Evolutionary conservation across 768 basidiomycete species (phyloP).

Genomic region (Hygrocybe punicea): DNA sequence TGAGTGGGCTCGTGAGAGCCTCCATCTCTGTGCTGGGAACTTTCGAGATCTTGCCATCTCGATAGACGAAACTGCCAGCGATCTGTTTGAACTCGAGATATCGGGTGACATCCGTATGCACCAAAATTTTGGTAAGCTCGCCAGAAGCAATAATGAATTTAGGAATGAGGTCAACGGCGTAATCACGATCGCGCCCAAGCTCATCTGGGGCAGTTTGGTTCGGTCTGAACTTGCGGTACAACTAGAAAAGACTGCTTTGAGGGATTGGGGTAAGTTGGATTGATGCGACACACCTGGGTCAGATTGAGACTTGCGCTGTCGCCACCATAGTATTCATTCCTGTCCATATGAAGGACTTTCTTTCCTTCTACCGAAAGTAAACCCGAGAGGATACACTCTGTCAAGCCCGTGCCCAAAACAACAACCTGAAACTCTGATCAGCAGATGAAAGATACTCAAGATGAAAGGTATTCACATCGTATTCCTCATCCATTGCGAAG

Average conservation of each 20-base stretch:
- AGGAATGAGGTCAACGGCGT: slow-evolving; percentile 95
- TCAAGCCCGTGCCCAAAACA: slow-evolving; percentile 94
- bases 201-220: slow-evolving; percentile 72
- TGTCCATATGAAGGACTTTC: slow-evolving; percentile 98
- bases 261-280: too few species aligned
- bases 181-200: slow-evolving; percentile 95
- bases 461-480: slow-evolving; percentile 62
- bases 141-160: slow-evolving; percentile 99
- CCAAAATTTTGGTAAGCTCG: slow-evolving; percentile 95
- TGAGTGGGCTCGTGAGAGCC: slow-evolving; percentile 89
- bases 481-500: slow-evolving; percentile 87
- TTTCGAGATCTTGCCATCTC: slow-evolving; percentile 95
- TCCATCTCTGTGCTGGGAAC: slow-evolving; percentile 98
- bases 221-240: slow-evolving; percentile 92
- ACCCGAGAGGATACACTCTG: slow-evolving; percentile 97
- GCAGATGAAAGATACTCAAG: slow-evolving; percentile 10
- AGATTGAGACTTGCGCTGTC: slow-evolving; percentile 96
- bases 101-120: slow-evolving; percentile 97
- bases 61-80: slow-evolving; percentile 95
- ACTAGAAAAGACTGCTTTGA: slow-evolving; percentile 42
- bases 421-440: slow-evolving; percentile 55
- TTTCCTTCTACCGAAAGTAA: slow-evolving; percentile 98
- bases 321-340: slow-evolving; percentile 98
- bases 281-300: slow-evolving; percentile 66
- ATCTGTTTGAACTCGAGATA: slow-evolving; percentile 99